phyloP scores from a whole-genome alignment of 1,139 yeast species.

The Debaryomyces fabryi region DNA sequence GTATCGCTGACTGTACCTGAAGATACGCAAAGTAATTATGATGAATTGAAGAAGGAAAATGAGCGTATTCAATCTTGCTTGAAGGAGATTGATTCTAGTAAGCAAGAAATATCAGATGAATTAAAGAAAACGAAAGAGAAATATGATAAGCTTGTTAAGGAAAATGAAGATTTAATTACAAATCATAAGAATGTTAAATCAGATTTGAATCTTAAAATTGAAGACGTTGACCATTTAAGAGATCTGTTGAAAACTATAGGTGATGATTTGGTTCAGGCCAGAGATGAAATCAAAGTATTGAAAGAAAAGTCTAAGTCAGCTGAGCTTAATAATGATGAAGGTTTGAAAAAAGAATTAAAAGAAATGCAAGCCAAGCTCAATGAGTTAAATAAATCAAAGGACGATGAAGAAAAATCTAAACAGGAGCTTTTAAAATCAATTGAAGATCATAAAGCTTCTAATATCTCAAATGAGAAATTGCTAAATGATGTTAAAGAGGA shows the following conservation, averaged over 20 bases:
- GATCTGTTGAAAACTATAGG: slow-evolving; percentile 79
- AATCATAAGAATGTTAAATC: slow-evolving; percentile 20
- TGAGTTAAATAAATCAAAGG: slow-evolving; percentile 1
- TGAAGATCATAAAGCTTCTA: neutral
- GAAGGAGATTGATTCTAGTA: slow-evolving; percentile 6
- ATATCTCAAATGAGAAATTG: neutral
- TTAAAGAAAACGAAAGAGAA: slow-evolving; percentile 12
- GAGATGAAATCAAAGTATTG: slow-evolving; percentile 39
- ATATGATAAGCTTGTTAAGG: slow-evolving; percentile 13
- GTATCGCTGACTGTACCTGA: neutral
- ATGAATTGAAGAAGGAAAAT: neutral
- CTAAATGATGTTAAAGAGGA: slow-evolving; percentile 2
- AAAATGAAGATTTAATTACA: slow-evolving; percentile 21
- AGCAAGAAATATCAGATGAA: slow-evolving; percentile 11
- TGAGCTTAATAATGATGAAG: neutral
- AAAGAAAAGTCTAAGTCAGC: slow-evolving; percentile 10
- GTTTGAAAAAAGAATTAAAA: slow-evolving; percentile 6
- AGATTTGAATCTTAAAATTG: slow-evolving; percentile 35
- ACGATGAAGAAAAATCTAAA: slow-evolving; percentile 2
- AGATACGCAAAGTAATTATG: neutral
- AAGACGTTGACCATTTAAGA: slow-evolving; percentile 60
- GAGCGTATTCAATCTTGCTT: slow-evolving; percentile 6
- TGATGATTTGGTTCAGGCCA: slow-evolving; percentile 66
- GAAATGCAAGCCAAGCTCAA: slow-evolving; percentile 2
- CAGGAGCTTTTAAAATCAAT: slow-evolving; percentile 4